Base-by-base conservation (phyloP, 2,329 filamentous ascomycete species). In the Cladorrhinum sp. region DNA sequence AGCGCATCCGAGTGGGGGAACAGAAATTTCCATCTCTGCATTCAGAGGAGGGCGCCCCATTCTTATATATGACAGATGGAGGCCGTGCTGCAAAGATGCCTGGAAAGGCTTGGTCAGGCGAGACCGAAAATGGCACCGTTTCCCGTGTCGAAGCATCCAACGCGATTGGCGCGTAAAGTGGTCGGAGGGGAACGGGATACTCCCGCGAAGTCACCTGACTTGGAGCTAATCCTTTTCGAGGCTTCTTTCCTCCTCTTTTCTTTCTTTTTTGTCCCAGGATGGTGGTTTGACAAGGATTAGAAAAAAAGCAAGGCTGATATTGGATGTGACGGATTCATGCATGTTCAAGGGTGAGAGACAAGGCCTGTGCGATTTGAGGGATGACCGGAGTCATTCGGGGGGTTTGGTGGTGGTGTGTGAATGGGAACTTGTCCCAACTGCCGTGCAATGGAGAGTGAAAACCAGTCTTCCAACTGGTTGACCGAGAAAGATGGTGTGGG, bases 81-180 rank as follows among this genome's bases (percentile, higher is more conserved):
- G 54, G 57, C 55, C 57, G 50, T 33, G 61, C 46, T 68, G 67
- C 67, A 65, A 30, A 62, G 67, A 64, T 68, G 67, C 67, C 67
- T 68, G 61, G 63, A 23, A 58, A 39, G 58, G 59, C 58, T 54
- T 55, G 55, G 53, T 60, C 46, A 61, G 56, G 49, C 56, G 63
- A 46, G 60, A 30, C 63, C 61, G 58, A 51, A 65, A 63, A 61
- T 62, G 63, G 60, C 58, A 65, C 54, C 53, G 57, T 61, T 51
- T 52, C 48, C 23, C 53, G 28, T 18, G 54, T 46, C 28, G 30
- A 39, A 56, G 36, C 58, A 62, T 66, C 56, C 55, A 62, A 56
- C 66, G 65, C 65, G 65, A 68, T 64, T 65, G 64, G 64, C 66
- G 64, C 65, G 67, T 64, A 39, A 50, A 67, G 49, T 55, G 63